A percentile compares a stretch with the other conserved stretches of the same genome.
phyloP scores from a whole-genome alignment of 768 basidiomycete species.

The Mycena epipterygia region DNA sequence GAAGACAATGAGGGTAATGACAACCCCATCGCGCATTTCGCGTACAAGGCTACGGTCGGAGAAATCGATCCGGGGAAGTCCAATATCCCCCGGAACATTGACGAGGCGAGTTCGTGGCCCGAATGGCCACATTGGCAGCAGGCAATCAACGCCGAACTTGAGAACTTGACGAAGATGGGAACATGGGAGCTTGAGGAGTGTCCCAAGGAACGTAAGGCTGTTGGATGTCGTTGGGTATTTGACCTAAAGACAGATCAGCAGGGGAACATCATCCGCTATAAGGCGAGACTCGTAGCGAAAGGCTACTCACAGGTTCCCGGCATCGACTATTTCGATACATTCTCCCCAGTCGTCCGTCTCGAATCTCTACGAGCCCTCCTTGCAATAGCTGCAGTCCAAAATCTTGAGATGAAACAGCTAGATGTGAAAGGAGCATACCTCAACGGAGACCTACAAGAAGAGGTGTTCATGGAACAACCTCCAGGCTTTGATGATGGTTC shows the following conservation, averaged over 20 bases:
- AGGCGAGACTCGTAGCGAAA: constrained; percentile 7
- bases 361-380: constrained; percentile 12
- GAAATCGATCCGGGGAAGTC: not conserved
- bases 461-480: constrained; percentile 14
- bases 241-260: constrained; percentile 24
- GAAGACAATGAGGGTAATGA: not conserved
- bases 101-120: not conserved
- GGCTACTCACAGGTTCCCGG: constrained; percentile 22
- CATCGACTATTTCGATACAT: constrained; percentile 18
- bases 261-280: constrained; percentile 15
- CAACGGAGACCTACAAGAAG: constrained; percentile 10
- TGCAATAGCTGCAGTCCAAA: constrained; percentile 11
- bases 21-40: not conserved
- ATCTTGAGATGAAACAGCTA: constrained; percentile 20
- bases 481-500: constrained; percentile 1
- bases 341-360: constrained; percentile 15
- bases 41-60: not conserved
- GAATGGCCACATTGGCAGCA: constrained; percentile 8
- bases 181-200: constrained; percentile 16
- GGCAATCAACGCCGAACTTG: constrained; percentile 1
- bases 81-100: not conserved
- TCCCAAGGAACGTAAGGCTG: constrained; percentile 6
- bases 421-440: too few species aligned
- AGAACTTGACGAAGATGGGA: not conserved
- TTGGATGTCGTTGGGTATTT: constrained; percentile 21